phyloP scores from a whole-genome alignment of 768 basidiomycete species.

The Coprinopsis sp. region DNA sequence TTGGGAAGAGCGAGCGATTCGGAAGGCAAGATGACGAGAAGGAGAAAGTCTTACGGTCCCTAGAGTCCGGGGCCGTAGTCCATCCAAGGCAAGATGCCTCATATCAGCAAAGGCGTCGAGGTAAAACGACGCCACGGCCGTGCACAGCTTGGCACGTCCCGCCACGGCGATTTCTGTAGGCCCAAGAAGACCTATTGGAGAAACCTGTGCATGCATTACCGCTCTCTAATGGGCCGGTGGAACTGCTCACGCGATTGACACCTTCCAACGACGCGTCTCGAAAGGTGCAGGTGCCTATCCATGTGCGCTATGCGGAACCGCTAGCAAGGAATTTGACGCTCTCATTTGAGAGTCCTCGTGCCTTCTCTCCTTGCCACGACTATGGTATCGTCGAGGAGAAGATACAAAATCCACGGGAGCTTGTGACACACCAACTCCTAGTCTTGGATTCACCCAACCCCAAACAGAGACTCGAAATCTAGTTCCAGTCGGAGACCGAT shows the following conservation, averaged over 20 bases:
- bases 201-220: slow-evolving; percentile 38
- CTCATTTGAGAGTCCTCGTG: slow-evolving; percentile 10
- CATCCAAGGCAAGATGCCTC: too few relatives aligned
- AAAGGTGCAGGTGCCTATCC: slow-evolving; percentile 40
- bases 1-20: too few relatives aligned
- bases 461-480: slow-evolving; percentile 16
- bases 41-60: too few relatives aligned
- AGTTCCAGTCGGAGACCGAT: slow-evolving; percentile 33
- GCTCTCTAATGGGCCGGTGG: slow-evolving; percentile 10
- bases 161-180: too few relatives aligned
- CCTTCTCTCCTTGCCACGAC: not conserved
- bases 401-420: too few relatives aligned
- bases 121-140: too few relatives aligned
- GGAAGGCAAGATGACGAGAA: too few relatives aligned
- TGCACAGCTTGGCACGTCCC: too few relatives aligned
- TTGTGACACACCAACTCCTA: too few relatives aligned
- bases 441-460: not conserved
- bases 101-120: too few relatives aligned
- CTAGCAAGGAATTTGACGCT: not conserved
- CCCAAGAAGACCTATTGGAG: too few relatives aligned
- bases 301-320: slow-evolving; percentile 40
- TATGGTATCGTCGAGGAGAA: not conserved
- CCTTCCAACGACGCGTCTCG: slow-evolving; percentile 1
- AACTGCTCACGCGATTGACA: slow-evolving; percentile 1
- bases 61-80: too few relatives aligned